Percentiles rank a stretch among this genome's conserved stretches.
Conservation (phyloP, 306 rosid genomes). For the Cucumis melo region DNA sequence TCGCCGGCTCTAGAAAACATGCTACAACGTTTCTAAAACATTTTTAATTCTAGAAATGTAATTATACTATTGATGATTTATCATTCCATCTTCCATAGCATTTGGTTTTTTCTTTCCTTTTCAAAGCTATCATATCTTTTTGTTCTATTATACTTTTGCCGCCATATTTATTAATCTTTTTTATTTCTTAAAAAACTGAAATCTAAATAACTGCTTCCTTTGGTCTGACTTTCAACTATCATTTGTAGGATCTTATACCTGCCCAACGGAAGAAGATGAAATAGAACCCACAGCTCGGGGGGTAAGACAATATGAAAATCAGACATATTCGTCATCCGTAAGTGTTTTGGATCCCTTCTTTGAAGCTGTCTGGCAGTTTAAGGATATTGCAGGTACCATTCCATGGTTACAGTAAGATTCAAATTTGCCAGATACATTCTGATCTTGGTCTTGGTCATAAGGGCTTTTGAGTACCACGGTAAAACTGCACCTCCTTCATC, state of each 20-base stretch:
- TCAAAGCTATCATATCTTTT: background rate
- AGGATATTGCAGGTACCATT: conserved; percentile 31
- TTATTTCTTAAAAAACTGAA: background rate
- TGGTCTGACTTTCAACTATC: background rate
- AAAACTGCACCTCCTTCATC: conserved; percentile 12
- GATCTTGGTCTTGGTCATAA: conserved; percentile 1
- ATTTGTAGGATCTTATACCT: background rate
- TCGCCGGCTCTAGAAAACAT: background rate
- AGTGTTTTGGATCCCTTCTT: conserved; percentile 8
- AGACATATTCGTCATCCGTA: background rate
- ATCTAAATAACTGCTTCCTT: background rate
- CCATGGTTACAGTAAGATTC: conserved; percentile 71
- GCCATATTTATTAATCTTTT: background rate
- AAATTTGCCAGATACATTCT: conserved; percentile 17
- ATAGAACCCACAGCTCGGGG: conserved; percentile 4
- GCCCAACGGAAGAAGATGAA: conserved; percentile 16
- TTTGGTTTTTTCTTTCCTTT: background rate
- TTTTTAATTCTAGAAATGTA: background rate
- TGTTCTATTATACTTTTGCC: background rate
- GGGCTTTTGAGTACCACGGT: conserved; percentile 7
- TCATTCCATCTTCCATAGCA: background rate
- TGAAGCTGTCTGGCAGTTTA: conserved; percentile 33
- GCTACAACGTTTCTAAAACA: background rate
- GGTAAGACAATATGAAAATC: background rate
- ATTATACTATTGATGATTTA: background rate